phyloP scores from a whole-genome alignment of 2,329 filamentous ascomycete species.

The Phoma sp. region DNA sequence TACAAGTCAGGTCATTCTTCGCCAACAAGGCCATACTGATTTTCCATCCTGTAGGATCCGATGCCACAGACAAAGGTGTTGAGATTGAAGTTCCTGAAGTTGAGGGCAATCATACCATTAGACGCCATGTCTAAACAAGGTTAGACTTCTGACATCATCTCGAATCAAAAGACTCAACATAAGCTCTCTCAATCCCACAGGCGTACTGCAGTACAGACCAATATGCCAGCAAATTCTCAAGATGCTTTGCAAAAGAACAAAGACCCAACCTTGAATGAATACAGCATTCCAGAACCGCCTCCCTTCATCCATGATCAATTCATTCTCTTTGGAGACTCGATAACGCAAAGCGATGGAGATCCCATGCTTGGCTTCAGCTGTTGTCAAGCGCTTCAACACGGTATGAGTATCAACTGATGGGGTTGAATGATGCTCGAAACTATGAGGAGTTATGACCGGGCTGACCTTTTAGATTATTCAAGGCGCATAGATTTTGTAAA shows the following conservation, averaged over 20 bases:
- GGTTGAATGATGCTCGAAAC: not conserved
- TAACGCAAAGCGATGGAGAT: conserved; percentile 15
- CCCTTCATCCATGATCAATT: conserved; percentile 4
- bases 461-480: conserved; percentile 11
- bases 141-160: not conserved
- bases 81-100: conserved; percentile 2
- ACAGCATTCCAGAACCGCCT: not conserved
- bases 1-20: conserved; percentile 8
- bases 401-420: not conserved
- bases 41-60: conserved; percentile 6
- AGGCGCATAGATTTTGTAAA: conserved; percentile 13
- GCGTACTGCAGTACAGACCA: not conserved
- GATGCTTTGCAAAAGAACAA: not conserved
- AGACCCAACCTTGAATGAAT: not conserved
- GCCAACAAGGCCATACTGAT: not conserved
- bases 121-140: not conserved
- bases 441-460: too few relatives aligned
- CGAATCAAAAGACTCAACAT: not conserved
- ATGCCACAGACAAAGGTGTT: conserved; percentile 1
- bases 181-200: not conserved
- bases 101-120: conserved; percentile 1
- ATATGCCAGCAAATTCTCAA: not conserved
- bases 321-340: conserved; percentile 16
- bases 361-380: conserved; percentile 12
- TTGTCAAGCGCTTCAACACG: conserved; percentile 8